Evolutionary conservation across 345 rosid species (phyloP), one percentile per base, ranked within the genome.

Genomic region (Raphanus raphanistrum): DNA sequence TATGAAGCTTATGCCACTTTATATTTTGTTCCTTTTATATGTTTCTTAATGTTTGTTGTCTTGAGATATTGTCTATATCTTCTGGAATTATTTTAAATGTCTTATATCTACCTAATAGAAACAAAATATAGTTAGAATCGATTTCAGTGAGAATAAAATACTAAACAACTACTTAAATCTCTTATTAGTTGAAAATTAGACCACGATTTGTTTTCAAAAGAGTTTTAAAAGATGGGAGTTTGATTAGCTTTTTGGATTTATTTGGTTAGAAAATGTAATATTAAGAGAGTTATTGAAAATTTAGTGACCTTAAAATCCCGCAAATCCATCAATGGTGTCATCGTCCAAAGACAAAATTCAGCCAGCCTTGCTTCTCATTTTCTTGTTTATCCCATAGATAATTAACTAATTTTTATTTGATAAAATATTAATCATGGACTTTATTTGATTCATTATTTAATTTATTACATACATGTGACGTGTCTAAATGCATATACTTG

Each of bases 201-300:
- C 7, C 21, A 29, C 12, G 48, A 54, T 1, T 38, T 50, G 10
- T 9, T 9, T 25, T 8, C 2, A 35, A 71, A 33, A 60, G 57
- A 17, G 15, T 27, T 76, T 76, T 66, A 76, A 76, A 76, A 60
- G 68, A 60, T 76, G 38, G 68, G 79, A 76, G 54, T 76, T 60
- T 45, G 25, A 68, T 60, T 45, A 45, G 68, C 48, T 60, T 76
- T 68, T 68, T n/a, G 52, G 17, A 58, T 59, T 59, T 76, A 50
- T 76, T 68, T 76, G 68, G 67, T 76, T 31, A 31, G 21, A 17
- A 55, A 76, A 43, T 41, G 31, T 28, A 15, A 3, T 13, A 57
- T 63, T 36, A 12, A 27, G 5, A 66, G 64, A 64, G 28, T 2
- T 63, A 55, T 15, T 29, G 9, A 38, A 21, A 76, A 70, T 70